Evolutionary conservation across 2,329 filamentous ascomycete species (phyloP).

Genomic region (Anthostomella pinea): DNA sequence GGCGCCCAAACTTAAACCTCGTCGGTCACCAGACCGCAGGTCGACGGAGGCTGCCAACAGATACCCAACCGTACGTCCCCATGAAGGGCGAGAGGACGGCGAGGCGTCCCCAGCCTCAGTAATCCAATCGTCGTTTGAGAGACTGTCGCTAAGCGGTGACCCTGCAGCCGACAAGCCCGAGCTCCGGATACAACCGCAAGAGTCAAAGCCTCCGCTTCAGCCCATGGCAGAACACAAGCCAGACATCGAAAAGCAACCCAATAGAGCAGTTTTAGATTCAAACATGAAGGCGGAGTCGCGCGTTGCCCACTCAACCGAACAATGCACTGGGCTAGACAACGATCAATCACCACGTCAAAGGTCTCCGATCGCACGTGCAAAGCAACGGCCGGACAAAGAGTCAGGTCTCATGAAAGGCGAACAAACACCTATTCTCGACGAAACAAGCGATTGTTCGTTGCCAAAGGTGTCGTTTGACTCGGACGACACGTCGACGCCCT

Average conservation of each 20-base stretch:
- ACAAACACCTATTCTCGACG: conserved; percentile 12
- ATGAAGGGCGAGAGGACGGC: conserved; percentile 18
- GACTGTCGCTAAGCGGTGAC: conserved; percentile 33
- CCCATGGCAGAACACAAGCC: conserved; percentile 23
- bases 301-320: conserved; percentile 1
- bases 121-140: conserved; percentile 33
- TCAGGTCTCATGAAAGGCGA: conserved; percentile 17
- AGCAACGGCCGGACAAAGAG: conserved; percentile 11
- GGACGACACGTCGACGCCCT: conserved; percentile 4
- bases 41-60: conserved; percentile 15
- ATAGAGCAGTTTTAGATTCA: conserved; percentile 15
- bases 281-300: background rate
- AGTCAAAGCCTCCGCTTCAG: conserved; percentile 22
- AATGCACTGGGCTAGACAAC: conserved; percentile 14
- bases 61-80: conserved; percentile 29
- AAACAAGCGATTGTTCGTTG: conserved; percentile 9
- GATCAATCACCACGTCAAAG: conserved; percentile 1
- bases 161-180: conserved; percentile 26
- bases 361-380: conserved; percentile 3
- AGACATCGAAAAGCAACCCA: conserved; percentile 12
- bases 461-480: conserved; percentile 9
- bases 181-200: conserved; percentile 18
- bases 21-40: conserved; percentile 15
- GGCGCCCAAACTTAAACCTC: conserved; percentile 20
- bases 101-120: conserved; percentile 23